Evolutionary conservation across 2,329 filamentous ascomycete genomes (phyloP), one percentile per base, ranked within the genome.

Genomic region (Talaromyces sp.): DNA sequence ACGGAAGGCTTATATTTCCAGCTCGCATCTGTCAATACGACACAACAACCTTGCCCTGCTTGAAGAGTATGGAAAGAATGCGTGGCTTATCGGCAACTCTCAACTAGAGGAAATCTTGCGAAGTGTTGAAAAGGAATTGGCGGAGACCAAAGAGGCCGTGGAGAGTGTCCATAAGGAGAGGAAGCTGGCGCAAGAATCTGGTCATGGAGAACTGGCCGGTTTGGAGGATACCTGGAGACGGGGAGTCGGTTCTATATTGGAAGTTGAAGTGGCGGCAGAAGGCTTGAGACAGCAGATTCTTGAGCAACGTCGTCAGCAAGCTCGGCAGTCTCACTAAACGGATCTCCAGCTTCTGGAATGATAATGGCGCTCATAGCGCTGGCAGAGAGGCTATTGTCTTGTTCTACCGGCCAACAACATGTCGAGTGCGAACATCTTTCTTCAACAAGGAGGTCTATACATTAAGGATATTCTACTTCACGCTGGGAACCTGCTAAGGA

Each of bases 61-160:
- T 22, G 91, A 95, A 72, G 84, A 84, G 60, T 89, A 89, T 77
- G 95, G 94, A 70, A 92, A 92, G 79, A 97, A 97, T 76, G 90
- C 92, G 10, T 98, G 95, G 94, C 83, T 99, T 63, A 85, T 96
- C 9, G 87, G 87, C 6, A 99, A 99, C 77, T 87, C 89, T 71
- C 87, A 91, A 70, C 77, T 93, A 22, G 94, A 97, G 78, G 86
- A 87, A 50, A 85, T 92, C 48, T 78, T 96, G 60, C 83, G 84
- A 60, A 77, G 77, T 13, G 73, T 96, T 31, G 94, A 98, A 82
- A 82, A 82, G 52, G 92, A 97, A 72, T 82, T 98, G 59, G 88
- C 87, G 14, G 83, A 82, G 45, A 80, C 85, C 22, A 89, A 88
- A 75, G 82, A 84, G 65, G 87, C 90, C 69, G 85, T 93, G 57